Conservation (phyloP, 352 stramenopile species). For the Globisporangium spinosum region DNA sequence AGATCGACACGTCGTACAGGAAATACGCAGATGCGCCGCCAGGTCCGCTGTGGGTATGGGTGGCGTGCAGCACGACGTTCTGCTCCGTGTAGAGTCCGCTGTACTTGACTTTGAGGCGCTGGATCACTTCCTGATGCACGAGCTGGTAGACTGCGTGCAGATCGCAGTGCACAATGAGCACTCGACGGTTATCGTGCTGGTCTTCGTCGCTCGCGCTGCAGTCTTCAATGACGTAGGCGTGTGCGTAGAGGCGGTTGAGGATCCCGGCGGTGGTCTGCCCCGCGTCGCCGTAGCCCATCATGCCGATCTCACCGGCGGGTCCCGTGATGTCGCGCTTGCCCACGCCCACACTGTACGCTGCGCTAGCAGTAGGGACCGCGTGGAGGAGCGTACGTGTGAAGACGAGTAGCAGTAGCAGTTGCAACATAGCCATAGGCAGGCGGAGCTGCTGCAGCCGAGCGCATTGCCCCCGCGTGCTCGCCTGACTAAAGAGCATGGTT, state of each 20-base stretch:
- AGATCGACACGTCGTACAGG: conserved; percentile 51
- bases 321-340: conserved; percentile 64
- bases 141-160: not conserved
- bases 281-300: conserved; percentile 63
- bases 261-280: conserved; percentile 44
- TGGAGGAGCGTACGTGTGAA: too few relatives aligned
- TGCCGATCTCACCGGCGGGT: conserved; percentile 45
- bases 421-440: too few relatives aligned
- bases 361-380: too few relatives aligned
- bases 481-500: too few relatives aligned
- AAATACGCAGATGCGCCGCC: conserved; percentile 72
- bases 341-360: conserved; percentile 39
- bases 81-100: conserved; percentile 40
- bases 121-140: not conserved
- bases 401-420: too few relatives aligned
- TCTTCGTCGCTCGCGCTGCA: too few relatives aligned
- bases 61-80: conserved; percentile 69
- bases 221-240: conserved; percentile 32
- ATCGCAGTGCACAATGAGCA: not conserved
- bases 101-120: conserved; percentile 22
- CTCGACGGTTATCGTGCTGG: not conserved
- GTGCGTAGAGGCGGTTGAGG: conserved; percentile 51
- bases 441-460: too few relatives aligned
- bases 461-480: too few relatives aligned
- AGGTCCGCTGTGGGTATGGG: conserved; percentile 74